Evolutionary conservation across 106 monocot species (phyloP), one percentile per base, ranked within the genome.

Genomic region (Alisma plantagoaquatica): DNA sequence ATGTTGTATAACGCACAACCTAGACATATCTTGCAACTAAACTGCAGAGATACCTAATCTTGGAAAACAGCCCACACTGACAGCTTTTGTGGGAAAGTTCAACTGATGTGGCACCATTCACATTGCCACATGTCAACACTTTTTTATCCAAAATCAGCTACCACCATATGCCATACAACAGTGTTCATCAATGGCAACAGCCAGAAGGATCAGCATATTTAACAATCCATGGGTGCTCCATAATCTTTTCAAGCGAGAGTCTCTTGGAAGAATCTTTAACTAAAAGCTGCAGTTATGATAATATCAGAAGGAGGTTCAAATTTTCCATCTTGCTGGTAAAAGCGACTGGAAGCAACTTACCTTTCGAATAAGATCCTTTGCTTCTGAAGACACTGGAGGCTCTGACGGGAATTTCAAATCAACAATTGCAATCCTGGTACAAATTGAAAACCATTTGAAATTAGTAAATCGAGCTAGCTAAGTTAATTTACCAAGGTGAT

Each of bases 181-280:
- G n/a, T n/a, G n/a, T n/a, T n/a, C n/a, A n/a, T n/a, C n/a, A n/a
- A n/a, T n/a, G 52, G 63, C 76, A 80, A 38, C 67, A 64, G 9
- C 91, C 77, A 25, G 85, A 70, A 43, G 85, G 85, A 33, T 87
- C 87, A 41, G 83, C 87, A 67, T 84, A 70, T 30, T 73, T 72
- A 3, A 80, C 59, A 44, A 94, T 78, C 93, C 93, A 88, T 4
- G 93, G 87, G 71, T 94, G 87, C 53, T 73, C 75, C 55, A 94
- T 56, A 28, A 94, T 84, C 64, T 78, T 83, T 47, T 75, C 51
- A 41, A 83, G 61, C 27, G 87, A 84, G 5, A 94, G 80, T 33
- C 87, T 63, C 72, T 84, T 84, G n/a, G 74, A 84, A 23, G 93
- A 84, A 29, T 94, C 88, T 80, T 94, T 88, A 46, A 94, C 94